Evolutionary conservation across 805 yeast species (phyloP).

Genomic region (Suhomyces faveliae): DNA sequence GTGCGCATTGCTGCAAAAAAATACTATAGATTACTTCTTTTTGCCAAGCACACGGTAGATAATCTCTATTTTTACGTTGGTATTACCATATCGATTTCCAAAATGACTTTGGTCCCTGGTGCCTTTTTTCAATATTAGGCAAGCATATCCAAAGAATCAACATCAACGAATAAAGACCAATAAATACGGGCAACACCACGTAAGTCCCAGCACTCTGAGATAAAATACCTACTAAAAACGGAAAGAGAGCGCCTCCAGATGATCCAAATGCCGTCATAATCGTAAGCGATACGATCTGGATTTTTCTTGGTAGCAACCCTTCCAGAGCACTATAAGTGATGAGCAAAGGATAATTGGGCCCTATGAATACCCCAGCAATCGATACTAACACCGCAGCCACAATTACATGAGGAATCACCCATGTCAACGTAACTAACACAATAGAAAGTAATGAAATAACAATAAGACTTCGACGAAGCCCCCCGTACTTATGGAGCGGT

Average conservation of each 20-base stretch:
- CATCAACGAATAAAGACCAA: conserved; percentile 36
- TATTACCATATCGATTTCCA: conserved; percentile 21
- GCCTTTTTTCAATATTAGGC: conserved; percentile 32
- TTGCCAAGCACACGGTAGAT: no score
- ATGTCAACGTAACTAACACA: conserved; percentile 39
- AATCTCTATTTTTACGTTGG: no score
- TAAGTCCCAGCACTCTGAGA: conserved; percentile 46
- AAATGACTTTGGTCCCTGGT: conserved; percentile 7
- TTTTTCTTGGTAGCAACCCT: conserved; percentile 47
- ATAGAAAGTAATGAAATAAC: conserved; percentile 35
- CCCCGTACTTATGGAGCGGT: conserved; percentile 35
- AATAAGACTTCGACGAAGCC: conserved; percentile 45
- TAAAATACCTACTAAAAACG: conserved; percentile 51
- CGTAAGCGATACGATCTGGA: conserved; percentile 50
- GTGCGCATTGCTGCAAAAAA: no score
- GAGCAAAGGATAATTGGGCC: conserved; percentile 64
- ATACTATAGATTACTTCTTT: no score
- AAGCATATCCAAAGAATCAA: conserved; percentile 38
- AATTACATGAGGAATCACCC: conserved; percentile 47
- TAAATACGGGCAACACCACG: conserved; percentile 49
- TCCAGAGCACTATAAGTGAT: conserved; percentile 40
- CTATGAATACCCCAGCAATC: conserved; percentile 57
- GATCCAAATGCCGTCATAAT: conserved; percentile 56
- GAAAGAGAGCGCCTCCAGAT: conserved; percentile 57
- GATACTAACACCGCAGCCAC: conserved; percentile 49